Conservation (phyloP, 495 filamentous ascomycete genomes). For the Baudoinia panamericana region DNA sequence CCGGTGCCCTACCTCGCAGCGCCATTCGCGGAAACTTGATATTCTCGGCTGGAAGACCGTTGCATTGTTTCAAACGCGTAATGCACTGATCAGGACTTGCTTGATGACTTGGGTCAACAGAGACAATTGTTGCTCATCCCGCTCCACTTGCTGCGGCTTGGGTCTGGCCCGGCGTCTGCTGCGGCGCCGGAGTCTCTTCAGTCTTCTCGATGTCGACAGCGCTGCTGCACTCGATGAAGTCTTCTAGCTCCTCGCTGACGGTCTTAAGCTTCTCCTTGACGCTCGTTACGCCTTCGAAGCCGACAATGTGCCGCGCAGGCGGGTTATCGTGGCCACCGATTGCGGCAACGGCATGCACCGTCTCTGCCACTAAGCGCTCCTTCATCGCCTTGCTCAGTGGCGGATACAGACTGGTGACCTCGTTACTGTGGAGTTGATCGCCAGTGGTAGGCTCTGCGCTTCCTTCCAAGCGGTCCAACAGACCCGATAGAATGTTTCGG, state of each 20-base stretch:
- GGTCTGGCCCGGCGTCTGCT: no score
- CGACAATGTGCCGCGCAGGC: slow-evolving; percentile 85
- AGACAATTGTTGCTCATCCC: no score
- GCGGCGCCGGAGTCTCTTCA: slow-evolving; percentile 22
- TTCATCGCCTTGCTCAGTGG: slow-evolving; percentile 51
- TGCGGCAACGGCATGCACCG: slow-evolving; percentile 79
- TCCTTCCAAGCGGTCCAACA: slow-evolving; percentile 43
- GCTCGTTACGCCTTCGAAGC: slow-evolving; percentile 71
- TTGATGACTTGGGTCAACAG: no score
- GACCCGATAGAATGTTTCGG: slow-evolving; percentile 63
- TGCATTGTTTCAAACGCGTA: no score
- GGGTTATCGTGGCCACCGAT: slow-evolving; percentile 95
- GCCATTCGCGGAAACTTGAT: no score
- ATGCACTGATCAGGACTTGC: no score
- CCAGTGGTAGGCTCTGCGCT: slow-evolving; percentile 29
- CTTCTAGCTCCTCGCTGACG: slow-evolving; percentile 87
- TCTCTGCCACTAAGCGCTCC: slow-evolving; percentile 64
- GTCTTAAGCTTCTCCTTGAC: slow-evolving; percentile 97
- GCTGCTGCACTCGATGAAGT: slow-evolving; percentile 81
- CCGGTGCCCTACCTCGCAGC: no score
- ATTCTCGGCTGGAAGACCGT: no score
- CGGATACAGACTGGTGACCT: slow-evolving; percentile 59
- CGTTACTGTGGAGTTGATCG: slow-evolving; percentile 31
- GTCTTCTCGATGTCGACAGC: slow-evolving; percentile 63
- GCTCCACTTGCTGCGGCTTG: no score